Conservation (phyloP, 2,329 filamentous ascomycete genomes). For the Ilyonectria destructans region DNA sequence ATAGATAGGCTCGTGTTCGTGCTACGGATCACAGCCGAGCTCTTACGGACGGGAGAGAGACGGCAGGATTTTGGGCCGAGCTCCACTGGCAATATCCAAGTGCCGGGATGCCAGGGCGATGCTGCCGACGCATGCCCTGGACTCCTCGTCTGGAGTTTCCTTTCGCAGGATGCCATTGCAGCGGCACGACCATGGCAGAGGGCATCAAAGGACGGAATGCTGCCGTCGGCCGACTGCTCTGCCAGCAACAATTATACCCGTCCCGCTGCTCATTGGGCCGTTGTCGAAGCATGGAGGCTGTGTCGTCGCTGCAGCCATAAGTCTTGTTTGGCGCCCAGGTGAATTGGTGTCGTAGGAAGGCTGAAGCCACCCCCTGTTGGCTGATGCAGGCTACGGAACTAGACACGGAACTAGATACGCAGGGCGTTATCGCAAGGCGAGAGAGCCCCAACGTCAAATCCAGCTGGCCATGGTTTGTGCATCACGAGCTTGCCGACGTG, state of each 20-base stretch:
- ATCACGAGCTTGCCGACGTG: not conserved
- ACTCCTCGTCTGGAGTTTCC: not conserved
- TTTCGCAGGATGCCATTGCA: not conserved
- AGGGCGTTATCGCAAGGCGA: not conserved
- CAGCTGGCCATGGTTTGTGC: not conserved
- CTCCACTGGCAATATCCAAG: not conserved
- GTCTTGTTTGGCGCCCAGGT: not conserved
- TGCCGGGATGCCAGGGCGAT: not conserved
- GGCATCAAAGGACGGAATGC: not conserved
- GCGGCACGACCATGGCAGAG: not conserved
- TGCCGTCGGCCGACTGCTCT: not conserved
- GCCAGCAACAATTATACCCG: not conserved
- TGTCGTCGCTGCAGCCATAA: not conserved
- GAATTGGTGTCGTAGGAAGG: not conserved
- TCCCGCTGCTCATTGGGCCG: not conserved
- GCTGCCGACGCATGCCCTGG: not conserved
- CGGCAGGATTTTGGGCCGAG: constrained; percentile 5
- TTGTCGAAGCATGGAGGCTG: not conserved
- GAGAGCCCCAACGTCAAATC: not conserved
- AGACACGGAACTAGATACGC: not conserved
- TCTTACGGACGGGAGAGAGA: not conserved
- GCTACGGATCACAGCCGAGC: not conserved
- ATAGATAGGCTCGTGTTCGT: not conserved
- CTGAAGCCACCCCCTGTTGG: not conserved
- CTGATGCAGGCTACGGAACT: constrained; percentile 6